Conservation (phyloP, 192 early-diverging fungal genomes). For the Rhizophagus sp. region DNA sequence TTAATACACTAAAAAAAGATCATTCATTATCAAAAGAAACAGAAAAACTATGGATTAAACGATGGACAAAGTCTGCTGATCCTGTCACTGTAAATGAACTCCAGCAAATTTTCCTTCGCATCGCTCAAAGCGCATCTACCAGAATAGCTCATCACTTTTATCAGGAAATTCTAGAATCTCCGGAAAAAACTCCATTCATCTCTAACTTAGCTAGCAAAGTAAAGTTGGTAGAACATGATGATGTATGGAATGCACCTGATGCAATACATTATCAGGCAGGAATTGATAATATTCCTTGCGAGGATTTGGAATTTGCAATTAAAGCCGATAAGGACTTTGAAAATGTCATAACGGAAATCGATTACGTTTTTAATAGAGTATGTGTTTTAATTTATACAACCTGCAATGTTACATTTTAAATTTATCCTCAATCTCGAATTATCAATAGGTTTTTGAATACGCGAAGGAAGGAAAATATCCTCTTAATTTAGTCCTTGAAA, state of each 20-base stretch:
- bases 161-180: not conserved
- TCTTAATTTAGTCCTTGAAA: constrained; percentile 34
- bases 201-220: not conserved
- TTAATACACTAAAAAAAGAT: not conserved
- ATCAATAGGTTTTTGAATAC: no score
- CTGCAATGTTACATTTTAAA: no score
- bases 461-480: not conserved
- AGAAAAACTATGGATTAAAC: constrained; percentile 43
- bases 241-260: constrained; percentile 22
- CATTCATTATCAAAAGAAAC: not conserved
- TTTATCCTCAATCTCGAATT: no score
- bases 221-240: not conserved
- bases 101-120: not conserved
- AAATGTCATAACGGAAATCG: constrained; percentile 34
- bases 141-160: not conserved
- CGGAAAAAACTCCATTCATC: not conserved
- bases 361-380: not conserved
- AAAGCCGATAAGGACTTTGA: constrained; percentile 36
- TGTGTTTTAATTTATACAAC: not conserved
- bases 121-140: not conserved
- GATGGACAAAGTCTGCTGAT: constrained; percentile 34
- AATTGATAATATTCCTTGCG: constrained; percentile 32
- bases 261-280: constrained; percentile 39
- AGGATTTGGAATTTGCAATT: constrained; percentile 35
- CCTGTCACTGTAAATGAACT: not conserved